These are phyloP conservation scores for Fusarium subglutinans DNA, from an alignment of 2,329 filamentous ascomycete genomes.

Conservation along the genomic window DNA sequence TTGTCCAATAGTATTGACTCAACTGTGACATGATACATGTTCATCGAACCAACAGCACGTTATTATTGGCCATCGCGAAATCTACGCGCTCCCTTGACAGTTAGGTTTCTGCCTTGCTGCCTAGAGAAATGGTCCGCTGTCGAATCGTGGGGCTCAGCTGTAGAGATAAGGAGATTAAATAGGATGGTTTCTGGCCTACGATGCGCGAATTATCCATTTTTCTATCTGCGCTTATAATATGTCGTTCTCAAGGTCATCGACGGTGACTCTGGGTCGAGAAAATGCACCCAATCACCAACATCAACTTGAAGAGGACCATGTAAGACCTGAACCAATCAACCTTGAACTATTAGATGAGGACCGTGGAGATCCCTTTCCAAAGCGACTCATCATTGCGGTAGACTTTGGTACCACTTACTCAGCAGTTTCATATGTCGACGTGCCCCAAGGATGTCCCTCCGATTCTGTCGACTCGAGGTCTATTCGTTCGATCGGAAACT, in stretches of 20 bases:
- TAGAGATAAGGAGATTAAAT: neutral
- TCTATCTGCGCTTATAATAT: neutral
- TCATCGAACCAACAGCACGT: neutral
- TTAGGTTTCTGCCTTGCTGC: neutral
- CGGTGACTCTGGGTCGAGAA: neutral
- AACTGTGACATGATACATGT: neutral
- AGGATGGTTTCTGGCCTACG: accelerated
- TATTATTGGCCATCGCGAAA: neutral
- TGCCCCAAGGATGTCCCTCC: neutral
- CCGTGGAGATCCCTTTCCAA: neutral
- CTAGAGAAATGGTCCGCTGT: neutral
- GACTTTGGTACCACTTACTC: neutral
- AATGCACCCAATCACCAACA: neutral
- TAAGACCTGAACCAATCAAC: neutral
- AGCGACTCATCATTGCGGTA: neutral
- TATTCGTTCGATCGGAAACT: neutral
- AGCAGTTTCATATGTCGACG: neutral
- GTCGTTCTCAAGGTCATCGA: neutral
- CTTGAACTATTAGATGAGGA: neutral
- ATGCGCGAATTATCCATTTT: neutral
- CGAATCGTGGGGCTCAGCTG: neutral
- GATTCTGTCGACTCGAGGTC: neutral
- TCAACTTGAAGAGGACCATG: neutral
- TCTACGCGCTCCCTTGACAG: neutral
- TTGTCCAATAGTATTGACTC: neutral